Percentiles rank a stretch among this genome's conserved stretches.
These are phyloP conservation scores for Thermomyces lanuginosus DNA, from an alignment of 2,329 filamentous ascomycete genomes.

Conservation along the genomic window DNA sequence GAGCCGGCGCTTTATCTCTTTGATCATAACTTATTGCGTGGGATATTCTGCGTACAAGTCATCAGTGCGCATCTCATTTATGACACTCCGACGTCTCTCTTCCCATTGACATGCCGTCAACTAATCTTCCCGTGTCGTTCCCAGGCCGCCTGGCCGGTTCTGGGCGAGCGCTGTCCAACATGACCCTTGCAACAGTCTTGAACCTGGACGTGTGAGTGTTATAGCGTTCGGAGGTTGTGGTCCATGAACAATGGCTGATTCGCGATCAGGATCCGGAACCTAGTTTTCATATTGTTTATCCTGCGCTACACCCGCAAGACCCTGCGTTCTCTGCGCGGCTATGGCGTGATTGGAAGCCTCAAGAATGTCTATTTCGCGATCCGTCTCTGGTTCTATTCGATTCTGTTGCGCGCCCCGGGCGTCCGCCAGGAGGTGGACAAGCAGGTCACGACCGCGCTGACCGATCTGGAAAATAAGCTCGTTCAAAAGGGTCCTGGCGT, in stretches of 20 bases:
- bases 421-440: constrained; percentile 73
- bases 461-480: constrained; percentile 70
- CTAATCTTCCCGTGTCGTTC: constrained; percentile 26
- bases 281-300: constrained; percentile 78
- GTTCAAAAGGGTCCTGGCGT: constrained; percentile 55
- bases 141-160: constrained; percentile 29
- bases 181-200: constrained; percentile 18
- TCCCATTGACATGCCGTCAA: constrained; percentile 21
- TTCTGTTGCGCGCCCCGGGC: constrained; percentile 73
- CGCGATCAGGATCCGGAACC: constrained; percentile 53
- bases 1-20: no score
- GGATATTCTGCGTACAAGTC: no score
- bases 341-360: constrained; percentile 66
- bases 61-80: no score
- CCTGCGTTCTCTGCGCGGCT: constrained; percentile 73
- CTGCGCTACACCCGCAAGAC: constrained; percentile 65
- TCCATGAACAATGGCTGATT: constrained; percentile 5
- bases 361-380: constrained; percentile 56
- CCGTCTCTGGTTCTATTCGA: constrained; percentile 60
- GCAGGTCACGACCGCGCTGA: constrained; percentile 63
- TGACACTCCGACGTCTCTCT: not conserved
- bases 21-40: no score
- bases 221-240: not conserved
- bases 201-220: constrained; percentile 29
- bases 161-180: constrained; percentile 16